phyloP scores from a whole-genome alignment of 2,329 filamentous ascomycete species.

The Alternaria tenuissima region DNA sequence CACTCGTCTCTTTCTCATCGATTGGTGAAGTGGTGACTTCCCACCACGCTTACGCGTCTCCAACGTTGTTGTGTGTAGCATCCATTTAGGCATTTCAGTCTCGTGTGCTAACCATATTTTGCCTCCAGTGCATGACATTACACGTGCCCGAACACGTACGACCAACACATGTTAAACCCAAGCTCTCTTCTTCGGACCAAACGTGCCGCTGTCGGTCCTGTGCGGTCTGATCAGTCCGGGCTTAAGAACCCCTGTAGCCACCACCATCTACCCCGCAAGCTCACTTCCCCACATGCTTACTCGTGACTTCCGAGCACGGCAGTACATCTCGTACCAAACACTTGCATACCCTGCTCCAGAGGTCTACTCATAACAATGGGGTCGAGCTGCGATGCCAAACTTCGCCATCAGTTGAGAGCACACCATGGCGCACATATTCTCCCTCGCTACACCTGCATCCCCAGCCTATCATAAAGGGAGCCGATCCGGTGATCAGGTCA shows the following conservation, averaged over 20 bases:
- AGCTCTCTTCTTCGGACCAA: background rate
- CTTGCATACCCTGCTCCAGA: background rate
- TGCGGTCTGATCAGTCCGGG: constrained; percentile 20
- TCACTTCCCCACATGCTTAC: constrained; percentile 21
- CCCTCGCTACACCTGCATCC: constrained; percentile 35
- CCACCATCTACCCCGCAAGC: constrained; percentile 22
- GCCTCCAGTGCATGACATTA: background rate
- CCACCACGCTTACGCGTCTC: background rate
- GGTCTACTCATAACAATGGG: background rate
- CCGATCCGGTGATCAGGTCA: constrained; percentile 37
- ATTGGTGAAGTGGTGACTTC: background rate
- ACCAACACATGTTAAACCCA: constrained; percentile 29
- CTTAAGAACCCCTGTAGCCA: constrained; percentile 5
- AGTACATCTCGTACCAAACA: constrained; percentile 13
- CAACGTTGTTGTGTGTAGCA: background rate
- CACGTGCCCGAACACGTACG: constrained; percentile 42
- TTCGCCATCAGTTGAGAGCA: background rate
- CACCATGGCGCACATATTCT: constrained; percentile 48
- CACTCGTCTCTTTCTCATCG: background rate
- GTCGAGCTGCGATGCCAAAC: background rate
- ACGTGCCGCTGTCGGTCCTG: constrained; percentile 1
- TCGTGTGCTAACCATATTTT: background rate
- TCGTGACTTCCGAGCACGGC: constrained; percentile 3
- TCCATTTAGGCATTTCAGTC: background rate
- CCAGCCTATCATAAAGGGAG: constrained; percentile 39